Evolutionary conservation across 441 rosid genomes (phyloP).

Genomic region (Pelargonium citronellum): DNA sequence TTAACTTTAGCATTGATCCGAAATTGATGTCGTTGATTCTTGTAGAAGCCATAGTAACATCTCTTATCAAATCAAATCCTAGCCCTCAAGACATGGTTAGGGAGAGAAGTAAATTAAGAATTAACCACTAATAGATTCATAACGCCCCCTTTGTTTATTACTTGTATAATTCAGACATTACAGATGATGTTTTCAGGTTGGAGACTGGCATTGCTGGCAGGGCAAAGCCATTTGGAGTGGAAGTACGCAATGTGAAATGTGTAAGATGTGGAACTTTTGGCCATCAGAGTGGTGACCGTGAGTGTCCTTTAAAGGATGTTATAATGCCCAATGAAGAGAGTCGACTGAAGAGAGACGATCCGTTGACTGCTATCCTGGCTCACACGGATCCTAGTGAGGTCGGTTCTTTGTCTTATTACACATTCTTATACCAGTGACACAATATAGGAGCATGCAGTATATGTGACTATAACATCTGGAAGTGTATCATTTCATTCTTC

Average conservation of each 20-base stretch:
- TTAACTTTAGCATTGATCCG: too few relatives aligned
- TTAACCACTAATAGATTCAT: too few relatives aligned
- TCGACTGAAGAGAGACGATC: constrained; percentile 85
- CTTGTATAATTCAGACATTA: background rate
- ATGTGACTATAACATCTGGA: background rate
- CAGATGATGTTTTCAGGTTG: constrained; percentile 40
- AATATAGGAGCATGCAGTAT: background rate
- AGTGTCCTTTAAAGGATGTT: constrained; percentile 86
- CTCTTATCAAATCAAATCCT: too few relatives aligned
- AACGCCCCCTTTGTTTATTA: background rate
- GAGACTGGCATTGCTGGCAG: constrained; percentile 81
- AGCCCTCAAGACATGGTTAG: too few relatives aligned
- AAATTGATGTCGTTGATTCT: too few relatives aligned
- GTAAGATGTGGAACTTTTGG: constrained; percentile 80
- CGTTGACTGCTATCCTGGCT: constrained; percentile 75
- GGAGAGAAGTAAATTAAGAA: too few relatives aligned
- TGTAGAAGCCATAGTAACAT: too few relatives aligned
- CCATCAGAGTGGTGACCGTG: constrained; percentile 94
- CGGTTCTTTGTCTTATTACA: constrained; percentile 12
- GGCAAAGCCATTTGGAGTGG: constrained; percentile 82
- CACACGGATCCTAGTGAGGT: constrained; percentile 79
- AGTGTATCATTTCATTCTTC: background rate
- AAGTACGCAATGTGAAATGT: constrained; percentile 83
- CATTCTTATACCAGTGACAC: background rate
- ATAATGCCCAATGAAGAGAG: constrained; percentile 89